Evolutionary conservation across 495 filamentous ascomycete species (phyloP), one percentile per base, ranked within the genome.

Genomic region (Pyrenula massariospora): DNA sequence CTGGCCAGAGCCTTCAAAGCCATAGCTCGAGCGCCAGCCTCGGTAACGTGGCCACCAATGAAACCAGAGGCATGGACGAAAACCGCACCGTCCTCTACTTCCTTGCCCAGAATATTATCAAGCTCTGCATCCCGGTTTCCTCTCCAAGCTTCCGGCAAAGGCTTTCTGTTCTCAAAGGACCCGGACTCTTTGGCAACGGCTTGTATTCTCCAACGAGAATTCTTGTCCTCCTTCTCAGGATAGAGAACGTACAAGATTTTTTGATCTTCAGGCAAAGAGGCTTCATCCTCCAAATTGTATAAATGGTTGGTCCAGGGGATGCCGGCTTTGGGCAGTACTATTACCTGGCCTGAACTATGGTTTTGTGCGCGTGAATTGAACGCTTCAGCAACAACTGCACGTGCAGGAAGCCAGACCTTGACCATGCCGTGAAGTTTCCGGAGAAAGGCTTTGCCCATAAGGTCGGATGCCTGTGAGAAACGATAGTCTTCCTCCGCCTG

Each of bases 301-400:
- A 98, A 77, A 63, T 98, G 93, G 63, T 96, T 92, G 66, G 92
- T 90, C 93, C 93, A 98, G 10, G 93, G 94, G 55, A 89, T 80
- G 47, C 85, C 79, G 55, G 81, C 81, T 11, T 84, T 74, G 54
- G 84, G 79, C 21, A 97, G 74, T 3, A 96, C 84, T 63, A 97
- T 73, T 53, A 98, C 84, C 47, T 86, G 81, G 48, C 91, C 93
- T 57, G 82, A 70, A 10, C 81, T 62, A 70, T 96, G 87, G 62
- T 81, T 76, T 53, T 87, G 70, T 8, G 70, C 61, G 12, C 93
- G 82, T 55, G 73, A 70, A 3, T 70, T 64, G 63, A 90, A 94
- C 1, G 91, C 89, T 47, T 77, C 68, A 21, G 78, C 77, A 19
- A 97, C 90, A 49, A 87, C 74, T 20, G 84, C 76, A 56, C 92